These are phyloP conservation scores for Falciphora oryzae DNA, from an alignment of 2,329 filamentous ascomycete species.

Conservation along the genomic window DNA sequence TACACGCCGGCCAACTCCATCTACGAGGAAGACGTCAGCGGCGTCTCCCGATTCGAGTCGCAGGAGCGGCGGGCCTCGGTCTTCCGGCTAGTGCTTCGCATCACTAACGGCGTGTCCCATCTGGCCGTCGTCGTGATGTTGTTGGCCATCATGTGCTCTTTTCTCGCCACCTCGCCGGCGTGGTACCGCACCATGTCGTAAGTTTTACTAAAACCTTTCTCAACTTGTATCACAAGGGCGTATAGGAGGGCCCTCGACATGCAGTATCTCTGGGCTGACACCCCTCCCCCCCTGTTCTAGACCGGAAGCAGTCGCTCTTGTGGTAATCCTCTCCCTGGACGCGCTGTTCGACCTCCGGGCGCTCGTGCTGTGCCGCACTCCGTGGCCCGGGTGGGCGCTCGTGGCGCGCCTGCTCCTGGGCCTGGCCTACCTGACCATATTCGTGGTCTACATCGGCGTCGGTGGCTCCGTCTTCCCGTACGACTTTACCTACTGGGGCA, in stretches of 20 bases:
- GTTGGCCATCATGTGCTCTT: constrained; percentile 16
- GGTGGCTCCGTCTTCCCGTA: constrained; percentile 29
- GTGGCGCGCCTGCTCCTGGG: constrained; percentile 26
- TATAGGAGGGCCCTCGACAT: not conserved
- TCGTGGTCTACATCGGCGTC: constrained; percentile 29
- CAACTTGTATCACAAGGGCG: not conserved
- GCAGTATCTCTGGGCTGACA: not conserved
- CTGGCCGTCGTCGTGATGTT: constrained; percentile 15
- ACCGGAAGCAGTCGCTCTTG: constrained; percentile 24
- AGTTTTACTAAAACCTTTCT: not conserved
- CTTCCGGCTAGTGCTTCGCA: constrained; percentile 10
- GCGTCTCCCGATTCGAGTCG: constrained; percentile 7
- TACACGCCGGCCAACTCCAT: constrained; percentile 22
- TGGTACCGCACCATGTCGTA: constrained; percentile 9
- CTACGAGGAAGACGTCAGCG: constrained; percentile 15
- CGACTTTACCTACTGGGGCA: constrained; percentile 31
- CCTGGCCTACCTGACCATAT: constrained; percentile 27
- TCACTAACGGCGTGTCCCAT: constrained; percentile 16
- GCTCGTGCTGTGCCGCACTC: constrained; percentile 25
- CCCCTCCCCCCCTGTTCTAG: constrained; percentile 14
- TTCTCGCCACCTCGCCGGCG: constrained; percentile 11
- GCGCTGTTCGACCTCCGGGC: constrained; percentile 30
- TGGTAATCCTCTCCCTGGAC: constrained; percentile 27
- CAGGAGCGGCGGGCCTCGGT: constrained; percentile 9
- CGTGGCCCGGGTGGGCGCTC: constrained; percentile 27